Base-by-base conservation (phyloP, 805 yeast species). In the Pichia rugopelliculosa region DNA sequence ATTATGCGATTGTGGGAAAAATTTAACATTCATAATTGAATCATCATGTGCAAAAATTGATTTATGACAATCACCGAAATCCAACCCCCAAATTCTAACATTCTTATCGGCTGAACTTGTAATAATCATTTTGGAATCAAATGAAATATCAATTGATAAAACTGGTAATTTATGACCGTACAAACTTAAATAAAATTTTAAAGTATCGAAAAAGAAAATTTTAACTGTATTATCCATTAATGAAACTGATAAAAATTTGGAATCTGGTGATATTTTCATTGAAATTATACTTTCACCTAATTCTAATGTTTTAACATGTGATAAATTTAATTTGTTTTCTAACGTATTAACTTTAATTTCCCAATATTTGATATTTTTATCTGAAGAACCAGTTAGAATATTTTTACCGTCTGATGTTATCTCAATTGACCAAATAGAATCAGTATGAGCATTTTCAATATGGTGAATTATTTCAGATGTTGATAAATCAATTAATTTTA, bases 101-200 rank as follows among this genome's bases (percentile, higher is more conserved):
- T 93, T 93, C 66, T 93, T 93, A 68, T 93, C 99, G 0, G 99
- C 99, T 1, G 97, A 88, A 4, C 96, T 87, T 0, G 98, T 87
- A 46, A 91, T 80, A 52, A 93, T 76, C 56, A 93, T 64, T 65
- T 93, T 91, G 36, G 91, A 82, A 65, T 93, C 99, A 56, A 66
- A 73, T 1, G 98, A 87, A 39, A 93, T 89, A 62, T 93, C 99
- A 55, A 93, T 78, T 3, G 96, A 84, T 46, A 93, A 72, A 3
- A 93, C 99, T 0, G 99, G 99, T 52, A 93, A 75, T 62, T 91
- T 93, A 67, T 93, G 99, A 36, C 99, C 99, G 59, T 93, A 93
- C 50, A 93, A 72, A 59, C 91, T 87, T 54, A 93, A 72, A 67
- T 76, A 93, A 59, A 93, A 84, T 67, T 91, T 93, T 63, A 90